These are phyloP conservation scores for Schizonepeta tenuifolia DNA, from an alignment of 257 asterid genomes.

Conservation along the genomic window DNA sequence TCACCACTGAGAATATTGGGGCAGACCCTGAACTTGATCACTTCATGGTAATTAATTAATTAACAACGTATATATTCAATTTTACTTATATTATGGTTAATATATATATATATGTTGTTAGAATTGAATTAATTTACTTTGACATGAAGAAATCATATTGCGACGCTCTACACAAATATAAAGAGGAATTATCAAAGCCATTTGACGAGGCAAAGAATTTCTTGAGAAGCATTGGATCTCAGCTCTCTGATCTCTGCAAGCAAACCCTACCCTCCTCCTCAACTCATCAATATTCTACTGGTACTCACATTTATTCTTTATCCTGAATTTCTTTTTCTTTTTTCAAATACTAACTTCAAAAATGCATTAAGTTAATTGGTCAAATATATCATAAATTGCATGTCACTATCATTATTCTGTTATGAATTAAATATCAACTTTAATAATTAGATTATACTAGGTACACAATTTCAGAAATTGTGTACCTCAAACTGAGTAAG, in stretches of 20 bases:
- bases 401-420: too few species aligned
- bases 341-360: too few species aligned
- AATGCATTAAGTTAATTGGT: too few species aligned
- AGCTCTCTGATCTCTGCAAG: constrained; percentile 70
- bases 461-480: too few species aligned
- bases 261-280: constrained; percentile 50
- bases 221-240: constrained; percentile 66
- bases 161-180: constrained; percentile 58
- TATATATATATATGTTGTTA: too few species aligned
- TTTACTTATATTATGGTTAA: too few species aligned
- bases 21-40: constrained; percentile 78
- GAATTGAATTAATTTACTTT: too few species aligned
- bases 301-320: neutral
- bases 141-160: constrained; percentile 67
- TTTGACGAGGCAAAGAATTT: constrained; percentile 77
- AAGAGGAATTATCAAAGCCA: constrained; percentile 74
- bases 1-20: constrained; percentile 43
- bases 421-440: too few species aligned
- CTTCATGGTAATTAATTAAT: constrained; percentile 58
- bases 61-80: neutral
- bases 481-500: too few species aligned
- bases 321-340: neutral
- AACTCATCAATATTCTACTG: constrained; percentile 27
- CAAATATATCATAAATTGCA: too few species aligned
- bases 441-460: too few species aligned